Base-by-base conservation (phyloP, 352 stramenopile species). In the Globisporangium spiculum region DNA sequence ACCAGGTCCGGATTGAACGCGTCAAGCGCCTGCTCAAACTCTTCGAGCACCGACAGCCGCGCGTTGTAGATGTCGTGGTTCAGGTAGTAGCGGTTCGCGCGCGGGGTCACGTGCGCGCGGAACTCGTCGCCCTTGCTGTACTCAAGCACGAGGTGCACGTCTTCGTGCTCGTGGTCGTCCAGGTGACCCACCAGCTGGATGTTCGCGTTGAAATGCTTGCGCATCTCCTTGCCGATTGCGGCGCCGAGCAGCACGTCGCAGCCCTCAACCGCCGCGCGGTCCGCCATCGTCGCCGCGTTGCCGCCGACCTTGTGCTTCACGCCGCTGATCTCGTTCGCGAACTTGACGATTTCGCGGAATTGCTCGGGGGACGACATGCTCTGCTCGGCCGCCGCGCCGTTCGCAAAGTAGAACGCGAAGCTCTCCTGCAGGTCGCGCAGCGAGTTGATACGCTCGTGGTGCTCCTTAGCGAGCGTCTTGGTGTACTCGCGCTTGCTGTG, bases 11-110 rank as follows among this genome's bases (percentile, higher is more conserved):
- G 83, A 7, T 77, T 58, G 64, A 94, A 94, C 2, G 54, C 63
- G 5, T 87, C 77, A 12, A 94, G 61, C 6, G 79, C 77, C 8
- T 77, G 34, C 65, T 89, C 85, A 68, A 94, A 94, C 60, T 90
- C 82, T 63, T 94, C 87, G 9, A 94, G 65, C 34, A 93, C 87
- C 16, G 87, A 93, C 50, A 94, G 64, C 7, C 78, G 81, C 14
- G 87, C 85, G 60, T 94, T 94, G 74, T 94, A 86, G 36, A 93
- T 88, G 65, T 94, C 87, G 70, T 94, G 87, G 72, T 94, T 94
- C 20, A 94, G 76, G 61, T 94, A 94, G 65, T 94, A 94, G 12
- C 87, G 74, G 68, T 94, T 94, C 46, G 87, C 87, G 44, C 87
- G 85, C 16, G 85, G 85, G 5, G 87, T 90, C 34, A 66, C 72